Evolutionary conservation across 352 stramenopile species (phyloP).

Genomic region (Globisporangium orthogonon): DNA sequence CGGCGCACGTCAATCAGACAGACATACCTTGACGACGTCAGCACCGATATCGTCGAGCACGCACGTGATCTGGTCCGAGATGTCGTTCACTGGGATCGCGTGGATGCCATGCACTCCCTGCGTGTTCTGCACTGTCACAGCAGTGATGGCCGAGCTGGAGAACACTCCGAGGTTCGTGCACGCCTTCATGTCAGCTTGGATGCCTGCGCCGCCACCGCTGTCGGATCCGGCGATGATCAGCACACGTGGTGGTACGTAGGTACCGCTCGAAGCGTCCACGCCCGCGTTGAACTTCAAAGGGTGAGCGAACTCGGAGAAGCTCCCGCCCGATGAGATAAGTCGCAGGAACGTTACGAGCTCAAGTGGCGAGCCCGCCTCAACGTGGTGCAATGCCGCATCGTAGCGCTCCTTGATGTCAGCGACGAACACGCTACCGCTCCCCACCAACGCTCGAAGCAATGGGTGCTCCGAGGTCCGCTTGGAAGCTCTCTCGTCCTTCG

Average conservation of each 20-base stretch:
- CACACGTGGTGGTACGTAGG: conserved; percentile 29
- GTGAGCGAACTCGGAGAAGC: conserved; percentile 7
- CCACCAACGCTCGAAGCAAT: conserved; percentile 9
- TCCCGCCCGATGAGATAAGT: conserved; percentile 9
- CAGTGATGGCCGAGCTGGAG: conserved; percentile 86
- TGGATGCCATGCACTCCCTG: conserved; percentile 44
- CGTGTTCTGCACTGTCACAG: conserved; percentile 89
- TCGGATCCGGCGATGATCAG: conserved; percentile 93
- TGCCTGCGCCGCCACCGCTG: conserved; percentile 84
- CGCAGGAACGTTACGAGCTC: conserved; percentile 24
- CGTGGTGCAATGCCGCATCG: conserved; percentile 4
- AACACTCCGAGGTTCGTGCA: conserved; percentile 83
- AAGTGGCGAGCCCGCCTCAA: conserved; percentile 6
- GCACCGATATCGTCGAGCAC: conserved; percentile 87
- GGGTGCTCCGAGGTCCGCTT: conserved; percentile 7
- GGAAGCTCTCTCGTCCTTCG: neutral
- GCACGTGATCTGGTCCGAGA: conserved; percentile 78
- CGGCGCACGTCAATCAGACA: neutral
- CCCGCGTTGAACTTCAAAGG: neutral
- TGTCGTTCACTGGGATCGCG: conserved; percentile 46
- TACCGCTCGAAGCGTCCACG: neutral
- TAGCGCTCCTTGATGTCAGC: conserved; percentile 1
- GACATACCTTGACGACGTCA: conserved; percentile 76
- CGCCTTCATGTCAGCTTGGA: conserved; percentile 92
- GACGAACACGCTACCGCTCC: conserved; percentile 1